Base-by-base conservation (phyloP, 352 stramenopile species). In the Globisporangium carolinianum region DNA sequence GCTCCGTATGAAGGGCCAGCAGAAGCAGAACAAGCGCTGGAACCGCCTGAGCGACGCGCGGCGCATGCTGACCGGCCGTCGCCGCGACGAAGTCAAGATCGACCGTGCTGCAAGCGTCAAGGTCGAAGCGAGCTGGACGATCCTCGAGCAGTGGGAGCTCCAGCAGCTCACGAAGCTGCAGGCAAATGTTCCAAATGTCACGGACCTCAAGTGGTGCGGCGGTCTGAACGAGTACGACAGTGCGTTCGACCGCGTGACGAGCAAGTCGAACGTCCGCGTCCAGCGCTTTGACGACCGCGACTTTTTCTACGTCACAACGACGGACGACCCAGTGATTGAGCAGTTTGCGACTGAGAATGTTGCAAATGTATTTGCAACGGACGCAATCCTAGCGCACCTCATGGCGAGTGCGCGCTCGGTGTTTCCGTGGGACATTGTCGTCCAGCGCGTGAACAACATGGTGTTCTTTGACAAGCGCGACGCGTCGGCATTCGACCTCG, bases 401-500 rank as follows among this genome's bases (percentile, higher is more conserved):
- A 99, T 99, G 96, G 87, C 92, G 11, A 97, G 79, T 63, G 91
- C 94, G 32, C 86, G 97, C 49, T 98, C 91, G 12, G 92, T 99
- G 3, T 98, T 98, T 72, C 94, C 95, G 17, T 99, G 97, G 97
- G 97, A 99, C 72, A 91, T 99, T 75, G 91, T 99, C 53, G 86
- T 87, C 7, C 86, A 94, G 68, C 76, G 82, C 53, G 84, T 96
- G 18, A 94, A 96, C 71, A 97, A 97, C 65, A 96, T 94, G 66
- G 75, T 98, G 53, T 98, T 99, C 72, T 97, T 99, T 67, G 95
- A 99, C 76, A 99, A 99, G 80, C 87, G 95, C 38, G 96, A 99
- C 71, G 83, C 88, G 55, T 95, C 83, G 50, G 81, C 87, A 53
- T 97, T 98, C 61, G 95, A 99, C 72, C 90, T 98, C 47, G 77